phyloP scores from a whole-genome alignment of 2,329 filamentous ascomycete species.

The Cercospora sojina region DNA sequence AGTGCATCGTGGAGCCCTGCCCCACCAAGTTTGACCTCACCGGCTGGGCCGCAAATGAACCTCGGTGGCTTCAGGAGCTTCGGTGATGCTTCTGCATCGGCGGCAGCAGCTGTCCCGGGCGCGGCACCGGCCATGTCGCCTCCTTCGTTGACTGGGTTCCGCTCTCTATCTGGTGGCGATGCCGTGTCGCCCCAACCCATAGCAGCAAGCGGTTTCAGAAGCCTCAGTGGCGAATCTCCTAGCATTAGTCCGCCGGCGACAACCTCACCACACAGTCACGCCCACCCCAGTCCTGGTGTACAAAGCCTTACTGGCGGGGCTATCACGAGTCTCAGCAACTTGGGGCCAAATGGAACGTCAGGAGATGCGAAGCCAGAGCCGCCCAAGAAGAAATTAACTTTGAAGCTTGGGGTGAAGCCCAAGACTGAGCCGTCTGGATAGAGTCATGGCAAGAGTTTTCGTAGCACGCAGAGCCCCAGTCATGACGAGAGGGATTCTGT shows the following conservation, averaged over 20 bases:
- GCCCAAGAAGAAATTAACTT: constrained; percentile 32
- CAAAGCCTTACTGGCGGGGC: constrained; percentile 15
- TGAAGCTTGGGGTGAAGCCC: constrained; percentile 26
- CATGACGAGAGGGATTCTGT: neutral
- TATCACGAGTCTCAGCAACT: constrained; percentile 19
- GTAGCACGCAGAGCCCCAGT: neutral
- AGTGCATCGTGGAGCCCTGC: constrained; percentile 14
- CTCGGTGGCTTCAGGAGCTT: constrained; percentile 33
- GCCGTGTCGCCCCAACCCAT: neutral
- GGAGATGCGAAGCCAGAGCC: constrained; percentile 12
- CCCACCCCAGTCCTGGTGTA: constrained; percentile 3
- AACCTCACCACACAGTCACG: constrained; percentile 17
- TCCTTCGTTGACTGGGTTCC: constrained; percentile 4
- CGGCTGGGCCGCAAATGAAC: constrained; percentile 26
- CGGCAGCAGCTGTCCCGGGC: neutral
- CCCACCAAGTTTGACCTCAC: constrained; percentile 21
- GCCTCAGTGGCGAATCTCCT: constrained; percentile 12
- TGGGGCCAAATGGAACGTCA: constrained; percentile 10
- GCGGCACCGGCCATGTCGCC: constrained; percentile 1
- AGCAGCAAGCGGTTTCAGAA: constrained; percentile 15
- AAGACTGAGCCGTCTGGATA: constrained; percentile 10
- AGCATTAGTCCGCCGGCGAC: constrained; percentile 15
- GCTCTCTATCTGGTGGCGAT: constrained; percentile 8
- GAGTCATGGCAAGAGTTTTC: neutral
- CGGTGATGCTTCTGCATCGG: constrained; percentile 12